Conservation (phyloP, 2,329 filamentous ascomycete genomes). For the Phaeosphaeria sp. region DNA sequence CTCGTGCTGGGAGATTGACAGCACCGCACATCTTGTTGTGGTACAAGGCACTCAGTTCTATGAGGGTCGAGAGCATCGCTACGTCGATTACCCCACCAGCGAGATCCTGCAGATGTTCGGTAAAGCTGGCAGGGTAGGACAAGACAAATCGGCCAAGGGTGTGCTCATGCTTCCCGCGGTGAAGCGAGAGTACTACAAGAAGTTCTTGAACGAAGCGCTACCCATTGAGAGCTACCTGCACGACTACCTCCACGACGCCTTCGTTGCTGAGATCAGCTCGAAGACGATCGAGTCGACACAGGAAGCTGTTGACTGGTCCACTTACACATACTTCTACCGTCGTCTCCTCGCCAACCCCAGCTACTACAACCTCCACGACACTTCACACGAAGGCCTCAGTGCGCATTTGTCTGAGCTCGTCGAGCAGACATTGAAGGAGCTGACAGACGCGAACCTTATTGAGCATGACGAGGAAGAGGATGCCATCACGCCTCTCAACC, state of each 20-base stretch:
- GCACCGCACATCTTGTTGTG: slow-evolving; percentile 86
- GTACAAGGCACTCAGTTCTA: slow-evolving; percentile 99
- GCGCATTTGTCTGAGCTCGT: slow-evolving; percentile 93
- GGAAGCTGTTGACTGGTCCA: slow-evolving; percentile 97
- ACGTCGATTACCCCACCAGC: slow-evolving; percentile 93
- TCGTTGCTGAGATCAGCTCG: slow-evolving; percentile 95
- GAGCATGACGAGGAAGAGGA: slow-evolving; percentile 91
- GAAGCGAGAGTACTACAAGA: slow-evolving; percentile 98
- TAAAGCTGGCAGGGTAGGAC: slow-evolving; percentile 79
- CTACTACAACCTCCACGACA: slow-evolving; percentile 89
- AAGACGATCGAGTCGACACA: slow-evolving; percentile 95
- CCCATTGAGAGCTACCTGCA: slow-evolving; percentile 95
- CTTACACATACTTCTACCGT: slow-evolving; percentile 98
- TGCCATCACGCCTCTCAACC: slow-evolving; percentile 85
- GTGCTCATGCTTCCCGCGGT: slow-evolving; percentile 96
- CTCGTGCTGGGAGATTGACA: slow-evolving; percentile 94
- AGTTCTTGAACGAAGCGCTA: slow-evolving; percentile 94
- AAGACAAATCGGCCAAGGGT: slow-evolving; percentile 82
- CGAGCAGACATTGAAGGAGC: slow-evolving; percentile 87
- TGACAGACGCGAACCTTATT: slow-evolving; percentile 92
- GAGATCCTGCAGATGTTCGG: slow-evolving; percentile 99
- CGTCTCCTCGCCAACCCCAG: slow-evolving; percentile 93
- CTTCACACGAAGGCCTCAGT: slow-evolving; percentile 91
- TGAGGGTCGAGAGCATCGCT: slow-evolving; percentile 94
- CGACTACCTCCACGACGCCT: slow-evolving; percentile 90